A percentile compares a stretch with the other conserved stretches of the same genome.
Evolutionary conservation across 805 yeast genomes (phyloP).

Genomic region (Kurtzmaniella cleridarum): DNA sequence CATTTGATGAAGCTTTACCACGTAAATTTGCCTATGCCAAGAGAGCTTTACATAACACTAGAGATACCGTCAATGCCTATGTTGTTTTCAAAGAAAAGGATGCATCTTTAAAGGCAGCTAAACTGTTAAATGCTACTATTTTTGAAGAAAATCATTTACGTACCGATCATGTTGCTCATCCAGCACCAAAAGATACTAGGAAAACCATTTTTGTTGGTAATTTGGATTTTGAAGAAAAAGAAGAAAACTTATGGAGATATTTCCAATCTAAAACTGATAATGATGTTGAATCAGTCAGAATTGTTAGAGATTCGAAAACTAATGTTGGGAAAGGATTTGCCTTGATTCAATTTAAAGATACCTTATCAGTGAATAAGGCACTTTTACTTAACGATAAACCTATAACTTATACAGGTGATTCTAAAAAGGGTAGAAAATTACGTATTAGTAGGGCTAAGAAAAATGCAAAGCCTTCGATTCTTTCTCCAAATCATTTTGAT

Average conservation of each 20-base stretch:
- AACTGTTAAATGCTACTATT: slow-evolving; percentile 57
- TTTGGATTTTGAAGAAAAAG: slow-evolving; percentile 86
- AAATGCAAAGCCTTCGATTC: slow-evolving; percentile 33
- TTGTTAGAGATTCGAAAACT: slow-evolving; percentile 87
- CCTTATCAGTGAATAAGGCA: slow-evolving; percentile 73
- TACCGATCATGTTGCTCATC: slow-evolving; percentile 91
- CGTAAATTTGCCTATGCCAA: slow-evolving; percentile 86
- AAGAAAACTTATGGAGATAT: slow-evolving; percentile 82
- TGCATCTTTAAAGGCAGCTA: slow-evolving; percentile 41
- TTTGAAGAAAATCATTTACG: slow-evolving; percentile 74
- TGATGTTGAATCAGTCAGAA: slow-evolving; percentile 81
- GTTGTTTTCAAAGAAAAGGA: slow-evolving; percentile 64
- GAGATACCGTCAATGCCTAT: slow-evolving; percentile 85
- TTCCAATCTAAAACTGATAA: slow-evolving; percentile 45
- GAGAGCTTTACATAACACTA: slow-evolving; percentile 66
- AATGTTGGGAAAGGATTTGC: slow-evolving; percentile 98
- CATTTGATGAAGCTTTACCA: slow-evolving; percentile 82
- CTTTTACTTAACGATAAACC: slow-evolving; percentile 69
- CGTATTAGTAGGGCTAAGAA: slow-evolving; percentile 62
- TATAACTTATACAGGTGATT: slow-evolving; percentile 15
- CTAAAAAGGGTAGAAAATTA: slow-evolving; percentile 50
- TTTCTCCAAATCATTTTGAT: slow-evolving; percentile 41
- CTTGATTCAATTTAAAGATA: slow-evolving; percentile 80
- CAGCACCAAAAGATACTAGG: slow-evolving; percentile 77
- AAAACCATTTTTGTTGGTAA: slow-evolving; percentile 90